Percentiles rank a stretch among this genome's conserved stretches.
These are phyloP conservation scores for Climacium dendroides DNA, from an alignment of 225 moss, liverwort and hornwort genomes.

Conservation along the genomic window DNA sequence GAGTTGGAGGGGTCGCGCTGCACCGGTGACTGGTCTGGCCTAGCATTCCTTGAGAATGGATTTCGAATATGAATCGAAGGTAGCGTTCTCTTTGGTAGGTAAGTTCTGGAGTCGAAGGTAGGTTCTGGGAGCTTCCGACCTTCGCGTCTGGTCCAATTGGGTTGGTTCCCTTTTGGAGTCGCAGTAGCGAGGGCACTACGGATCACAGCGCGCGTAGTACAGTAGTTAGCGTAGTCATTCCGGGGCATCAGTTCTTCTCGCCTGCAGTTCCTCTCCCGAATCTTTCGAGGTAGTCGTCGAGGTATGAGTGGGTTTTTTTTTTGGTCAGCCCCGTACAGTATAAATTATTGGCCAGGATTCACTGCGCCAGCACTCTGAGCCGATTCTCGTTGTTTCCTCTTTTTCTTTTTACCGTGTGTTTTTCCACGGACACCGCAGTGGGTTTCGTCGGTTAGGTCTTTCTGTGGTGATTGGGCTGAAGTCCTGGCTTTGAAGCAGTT, in stretches of 20 bases:
- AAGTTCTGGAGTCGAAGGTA: background rate
- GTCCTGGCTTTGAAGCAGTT: background rate
- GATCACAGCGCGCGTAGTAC: background rate
- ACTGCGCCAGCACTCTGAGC: background rate
- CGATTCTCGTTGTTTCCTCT: background rate
- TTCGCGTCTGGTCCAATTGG: background rate
- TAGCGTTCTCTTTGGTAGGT: background rate
- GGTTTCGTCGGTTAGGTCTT: background rate
- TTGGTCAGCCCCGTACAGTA: conserved; percentile 12
- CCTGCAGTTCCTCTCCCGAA: background rate
- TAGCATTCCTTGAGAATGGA: background rate
- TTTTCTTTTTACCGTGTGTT: background rate
- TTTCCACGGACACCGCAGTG: background rate
- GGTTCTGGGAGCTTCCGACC: background rate
- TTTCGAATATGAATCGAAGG: background rate
- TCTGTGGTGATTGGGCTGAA: background rate
- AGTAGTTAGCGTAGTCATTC: background rate
- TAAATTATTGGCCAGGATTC: background rate
- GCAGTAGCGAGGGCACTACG: background rate
- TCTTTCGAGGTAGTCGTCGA: background rate
- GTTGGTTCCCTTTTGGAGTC: background rate
- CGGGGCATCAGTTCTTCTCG: background rate
- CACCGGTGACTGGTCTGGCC: background rate
- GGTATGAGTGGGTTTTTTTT: conserved; percentile 19
- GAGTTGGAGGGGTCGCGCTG: background rate